These are phyloP conservation scores for Trapa incisa DNA, from an alignment of 345 rosid genomes.

Conservation along the genomic window DNA sequence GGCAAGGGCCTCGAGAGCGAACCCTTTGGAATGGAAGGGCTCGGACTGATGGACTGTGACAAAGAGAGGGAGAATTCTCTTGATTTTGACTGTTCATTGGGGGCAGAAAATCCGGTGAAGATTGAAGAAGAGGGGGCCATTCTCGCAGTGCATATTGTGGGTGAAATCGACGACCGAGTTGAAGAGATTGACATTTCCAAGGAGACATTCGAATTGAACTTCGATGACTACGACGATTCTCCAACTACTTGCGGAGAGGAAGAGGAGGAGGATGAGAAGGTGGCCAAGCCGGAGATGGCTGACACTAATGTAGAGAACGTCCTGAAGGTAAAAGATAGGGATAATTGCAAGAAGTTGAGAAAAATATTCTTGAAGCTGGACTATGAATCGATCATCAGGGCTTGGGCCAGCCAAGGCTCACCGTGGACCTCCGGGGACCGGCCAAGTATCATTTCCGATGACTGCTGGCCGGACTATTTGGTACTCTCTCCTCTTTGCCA, in stretches of 20 bases:
- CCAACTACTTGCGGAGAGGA: constrained; percentile 33
- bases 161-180: constrained; percentile 9
- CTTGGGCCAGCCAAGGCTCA: constrained; percentile 59
- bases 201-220: constrained; percentile 57
- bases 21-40: constrained; percentile 57
- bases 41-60: constrained; percentile 39
- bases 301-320: constrained; percentile 2
- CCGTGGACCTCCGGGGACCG: constrained; percentile 68
- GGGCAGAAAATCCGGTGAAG: constrained; percentile 23
- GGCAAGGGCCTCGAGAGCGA: constrained; percentile 63
- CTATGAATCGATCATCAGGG: constrained; percentile 51
- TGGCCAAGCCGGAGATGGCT: constrained; percentile 9
- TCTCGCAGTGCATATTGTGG: constrained; percentile 1
- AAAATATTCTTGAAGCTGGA: constrained; percentile 43
- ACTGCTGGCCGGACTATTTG: constrained; percentile 38
- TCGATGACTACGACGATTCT: constrained; percentile 48
- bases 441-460: constrained; percentile 44
- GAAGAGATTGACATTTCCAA: constrained; percentile 23
- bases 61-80: constrained; percentile 16
- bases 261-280: constrained; percentile 32
- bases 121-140: constrained; percentile 29
- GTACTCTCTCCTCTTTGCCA: constrained; percentile 20
- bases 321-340: not conserved
- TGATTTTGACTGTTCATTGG: constrained; percentile 8
- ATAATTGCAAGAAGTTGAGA: constrained; percentile 23